phyloP scores from a whole-genome alignment of 2,329 filamentous ascomycete genomes.

The Colletotrichum eleusines region DNA sequence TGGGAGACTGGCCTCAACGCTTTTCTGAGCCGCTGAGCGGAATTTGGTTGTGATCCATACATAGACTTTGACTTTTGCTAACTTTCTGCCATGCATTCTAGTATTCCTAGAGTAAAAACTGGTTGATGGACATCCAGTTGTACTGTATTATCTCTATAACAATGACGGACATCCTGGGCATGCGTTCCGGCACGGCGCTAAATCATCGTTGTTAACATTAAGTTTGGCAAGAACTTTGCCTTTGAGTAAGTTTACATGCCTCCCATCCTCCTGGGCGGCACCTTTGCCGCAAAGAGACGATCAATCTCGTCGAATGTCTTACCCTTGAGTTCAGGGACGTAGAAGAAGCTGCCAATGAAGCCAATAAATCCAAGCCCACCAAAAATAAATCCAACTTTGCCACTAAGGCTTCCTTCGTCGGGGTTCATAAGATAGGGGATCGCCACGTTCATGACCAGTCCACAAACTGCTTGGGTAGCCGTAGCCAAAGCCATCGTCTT shows the following conservation, averaged over 20 bases:
- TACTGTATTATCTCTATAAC: too few species aligned
- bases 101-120: too few species aligned
- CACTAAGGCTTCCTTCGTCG: slow-evolving; percentile 48
- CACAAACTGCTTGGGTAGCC: slow-evolving; percentile 54
- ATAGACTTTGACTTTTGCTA: too few species aligned
- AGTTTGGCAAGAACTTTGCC: too few species aligned
- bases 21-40: too few species aligned
- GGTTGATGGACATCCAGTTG: too few species aligned
- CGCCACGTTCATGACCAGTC: slow-evolving; percentile 48
- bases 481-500: slow-evolving; percentile 55
- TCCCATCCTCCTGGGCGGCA: slow-evolving; percentile 23
- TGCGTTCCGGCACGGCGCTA: too few species aligned
- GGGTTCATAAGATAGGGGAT: slow-evolving; percentile 47
- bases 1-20: too few species aligned
- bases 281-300: slow-evolving; percentile 47
- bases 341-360: slow-evolving; percentile 43
- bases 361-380: slow-evolving; percentile 38
- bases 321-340: slow-evolving; percentile 45
- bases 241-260: slow-evolving; percentile 5
- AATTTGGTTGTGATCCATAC: too few species aligned
- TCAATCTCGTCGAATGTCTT: slow-evolving; percentile 45
- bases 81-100: too few species aligned
- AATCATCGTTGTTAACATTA: too few species aligned
- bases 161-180: too few species aligned
- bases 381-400: slow-evolving; percentile 49